Percentiles rank a stretch among this genome's conserved stretches.
Conservation (phyloP, 192 early-diverging fungal genomes). For the Thamnidium elegans region DNA sequence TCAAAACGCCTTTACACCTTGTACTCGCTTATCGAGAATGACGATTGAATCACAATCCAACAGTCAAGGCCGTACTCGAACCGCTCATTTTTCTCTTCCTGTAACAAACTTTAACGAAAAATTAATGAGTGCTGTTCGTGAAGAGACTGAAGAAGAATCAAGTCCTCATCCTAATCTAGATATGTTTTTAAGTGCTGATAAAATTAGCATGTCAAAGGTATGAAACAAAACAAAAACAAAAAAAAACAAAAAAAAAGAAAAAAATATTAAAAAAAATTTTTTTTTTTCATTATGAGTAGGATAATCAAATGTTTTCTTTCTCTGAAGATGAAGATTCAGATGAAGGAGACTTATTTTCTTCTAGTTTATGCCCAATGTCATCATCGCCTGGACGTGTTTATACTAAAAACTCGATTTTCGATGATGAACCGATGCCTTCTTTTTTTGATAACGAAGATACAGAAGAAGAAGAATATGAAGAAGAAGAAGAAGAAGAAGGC, state of each 20-base stretch:
- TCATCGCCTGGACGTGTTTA: not conserved
- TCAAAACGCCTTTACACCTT: slow-evolving; percentile 2
- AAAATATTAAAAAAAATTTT: not conserved
- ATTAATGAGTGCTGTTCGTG: slow-evolving; percentile 8
- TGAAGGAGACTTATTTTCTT: slow-evolving; percentile 13
- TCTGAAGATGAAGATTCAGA: slow-evolving; percentile 10
- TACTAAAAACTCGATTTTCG: slow-evolving; percentile 4
- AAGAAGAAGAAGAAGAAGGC: not conserved
- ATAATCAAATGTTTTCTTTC: not conserved
- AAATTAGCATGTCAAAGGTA: slow-evolving; percentile 14
- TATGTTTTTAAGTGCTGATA: slow-evolving; percentile 9
- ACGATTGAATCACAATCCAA: slow-evolving; percentile 15
- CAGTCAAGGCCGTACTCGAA: not conserved
- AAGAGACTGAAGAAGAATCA: not conserved
- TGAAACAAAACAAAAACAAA: too few relatives aligned
- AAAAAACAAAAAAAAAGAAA: not conserved
- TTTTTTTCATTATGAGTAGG: not conserved
- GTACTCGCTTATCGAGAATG: slow-evolving; percentile 14
- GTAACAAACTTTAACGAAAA: slow-evolving; percentile 5
- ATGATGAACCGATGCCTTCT: not conserved
- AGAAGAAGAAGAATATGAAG: not conserved
- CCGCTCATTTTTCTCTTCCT: not conserved
- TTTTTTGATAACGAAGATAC: not conserved
- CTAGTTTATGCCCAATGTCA: slow-evolving; percentile 4
- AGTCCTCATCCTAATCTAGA: not conserved